Evolutionary conservation across 2,329 filamentous ascomycete genomes (phyloP), one percentile per base, ranked within the genome.

Genomic region (Boeremia lycopersici): DNA sequence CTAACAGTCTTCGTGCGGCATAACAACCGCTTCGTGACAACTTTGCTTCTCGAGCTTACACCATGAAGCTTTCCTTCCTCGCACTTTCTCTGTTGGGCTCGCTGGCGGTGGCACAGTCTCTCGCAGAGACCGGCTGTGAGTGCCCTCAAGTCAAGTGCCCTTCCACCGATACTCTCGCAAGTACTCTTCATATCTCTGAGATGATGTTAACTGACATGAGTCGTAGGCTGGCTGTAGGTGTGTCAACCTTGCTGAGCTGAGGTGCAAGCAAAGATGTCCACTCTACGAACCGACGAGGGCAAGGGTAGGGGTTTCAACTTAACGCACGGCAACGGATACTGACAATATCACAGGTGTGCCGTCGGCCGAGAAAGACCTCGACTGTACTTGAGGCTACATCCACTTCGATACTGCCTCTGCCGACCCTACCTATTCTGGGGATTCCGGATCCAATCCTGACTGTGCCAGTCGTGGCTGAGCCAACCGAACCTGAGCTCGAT

Each of bases 141-240:
- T 73, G 70, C 35, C 68, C 68, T 6, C 59, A 57, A 31, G 60
- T 71, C 51, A 70, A 70, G 42, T 73, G 70, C 38, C 53, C 60
- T 29, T 46, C 34, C 6, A 53, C 59, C 29, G 60, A 69, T 47
- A 48, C 56, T 5, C 58, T 57, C 12, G 68, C 67, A 59, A 36
- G 63, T 60, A 40, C 13, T n/a, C 26, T 26, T 7, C 28, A 23
- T 33, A 29, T 38, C 2, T 8, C 13, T 41, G 15, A 12, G 45
- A 38, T 26, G 13, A 5, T 28, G 19, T 15, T 8, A 10, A 33
- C 44, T 61, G 15, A 54, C 13, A 30, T 7, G 6, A 10, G 2
- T 8, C 8, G 2, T 10, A 72, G 71, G 55, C 53, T 35, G 61
- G 67, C 12, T 73, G 71, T 48, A 39, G 57, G 31, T 73, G 71